Percentiles rank a stretch among this genome's conserved stretches.
Conservation (phyloP, 768 basidiomycete species). For the Agaricus sinodeliciosus region DNA sequence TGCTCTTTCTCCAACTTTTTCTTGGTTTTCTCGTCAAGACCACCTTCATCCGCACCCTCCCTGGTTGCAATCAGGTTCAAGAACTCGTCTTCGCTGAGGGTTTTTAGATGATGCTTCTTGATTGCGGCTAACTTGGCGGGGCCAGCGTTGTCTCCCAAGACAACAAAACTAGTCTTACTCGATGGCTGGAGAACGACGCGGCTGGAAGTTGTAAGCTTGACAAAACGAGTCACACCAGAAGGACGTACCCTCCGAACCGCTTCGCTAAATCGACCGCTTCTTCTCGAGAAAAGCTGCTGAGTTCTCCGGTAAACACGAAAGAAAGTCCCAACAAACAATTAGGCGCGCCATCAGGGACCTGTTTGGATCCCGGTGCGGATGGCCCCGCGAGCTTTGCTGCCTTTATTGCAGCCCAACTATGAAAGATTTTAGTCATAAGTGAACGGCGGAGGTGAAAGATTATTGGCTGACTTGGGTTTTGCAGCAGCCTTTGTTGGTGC, state of each 20-base stretch:
- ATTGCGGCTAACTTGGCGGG: conserved; percentile 84
- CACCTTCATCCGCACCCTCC: conserved; percentile 39
- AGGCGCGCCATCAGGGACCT: conserved; percentile 63
- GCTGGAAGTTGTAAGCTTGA: conserved; percentile 31
- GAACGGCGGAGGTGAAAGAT: background rate
- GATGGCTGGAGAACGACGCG: conserved; percentile 87
- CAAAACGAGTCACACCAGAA: background rate
- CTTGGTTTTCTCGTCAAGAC: conserved; percentile 70
- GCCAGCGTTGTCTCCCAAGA: conserved; percentile 85
- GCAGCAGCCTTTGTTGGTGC: conserved; percentile 16
- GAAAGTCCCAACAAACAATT: conserved; percentile 80
- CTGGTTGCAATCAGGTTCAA: conserved; percentile 74
- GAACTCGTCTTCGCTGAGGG: conserved; percentile 84
- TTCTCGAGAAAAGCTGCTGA: conserved; percentile 80
- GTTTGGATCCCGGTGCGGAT: conserved; percentile 58
- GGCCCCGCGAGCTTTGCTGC: conserved; percentile 62
- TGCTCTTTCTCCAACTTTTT: conserved; percentile 81
- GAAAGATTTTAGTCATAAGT: background rate
- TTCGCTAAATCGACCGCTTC: conserved; percentile 86
- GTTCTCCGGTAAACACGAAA: conserved; percentile 94
- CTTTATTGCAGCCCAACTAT: conserved; percentile 41
- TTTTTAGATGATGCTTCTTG: conserved; percentile 69
- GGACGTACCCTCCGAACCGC: conserved; percentile 64
- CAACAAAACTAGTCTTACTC: conserved; percentile 78
- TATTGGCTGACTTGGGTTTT: conserved; percentile 11